Evolutionary conservation across 495 filamentous ascomycete species (phyloP), one percentile per base, ranked within the genome.

Genomic region (Cairneyella variabilis): DNA sequence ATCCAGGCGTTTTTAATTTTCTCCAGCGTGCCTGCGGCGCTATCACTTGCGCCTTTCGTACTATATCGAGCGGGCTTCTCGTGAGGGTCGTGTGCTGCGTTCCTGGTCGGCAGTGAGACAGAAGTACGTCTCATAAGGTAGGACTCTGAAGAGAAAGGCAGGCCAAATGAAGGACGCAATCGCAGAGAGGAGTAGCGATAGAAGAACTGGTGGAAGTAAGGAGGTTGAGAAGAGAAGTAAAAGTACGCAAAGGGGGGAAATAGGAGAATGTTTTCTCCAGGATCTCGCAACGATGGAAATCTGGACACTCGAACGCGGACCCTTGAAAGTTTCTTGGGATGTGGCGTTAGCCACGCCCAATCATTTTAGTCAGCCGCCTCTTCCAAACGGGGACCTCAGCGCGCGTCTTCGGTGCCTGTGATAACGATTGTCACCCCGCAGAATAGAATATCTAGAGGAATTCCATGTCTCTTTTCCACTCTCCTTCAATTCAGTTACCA

Each of bases 81-180:
- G 77, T 78, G 69, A 55, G 76, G 77, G 53, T 82, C 78, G 75
- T 71, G 68, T 58, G 70, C 73, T 56, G 69, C 61, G 51, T 78
- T 74, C 69, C 75, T 82, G 16, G 77, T 79, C 65, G 77, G 77
- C 71, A 79, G 63, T 57, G 78, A 80, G 36, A 79, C 76, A 51
- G 78, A 80, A 61, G 76, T 77, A 66, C 76, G 76, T 69, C 78
- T 71, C 78, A 82, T 82, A 69, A 53, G 51, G 59, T 48, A 57
- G 46, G 20, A 38, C 44, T 32, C 23, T n/a, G 45, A 16, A 7
- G 18, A 51, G 23, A 9, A 49, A 32, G 20, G 21, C 9, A 42
- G 26, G 21, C n/a, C 25, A 23, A 28, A 40, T 12, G 8, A 37
- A 26, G 30, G 21, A 45, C 16, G 18, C 28, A 28, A 36, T 54